Percentiles rank a stretch among this genome's conserved stretches.
Evolutionary conservation across 139 green algal species (phyloP).

Genomic region (Chlamydomonas eustigma): DNA sequence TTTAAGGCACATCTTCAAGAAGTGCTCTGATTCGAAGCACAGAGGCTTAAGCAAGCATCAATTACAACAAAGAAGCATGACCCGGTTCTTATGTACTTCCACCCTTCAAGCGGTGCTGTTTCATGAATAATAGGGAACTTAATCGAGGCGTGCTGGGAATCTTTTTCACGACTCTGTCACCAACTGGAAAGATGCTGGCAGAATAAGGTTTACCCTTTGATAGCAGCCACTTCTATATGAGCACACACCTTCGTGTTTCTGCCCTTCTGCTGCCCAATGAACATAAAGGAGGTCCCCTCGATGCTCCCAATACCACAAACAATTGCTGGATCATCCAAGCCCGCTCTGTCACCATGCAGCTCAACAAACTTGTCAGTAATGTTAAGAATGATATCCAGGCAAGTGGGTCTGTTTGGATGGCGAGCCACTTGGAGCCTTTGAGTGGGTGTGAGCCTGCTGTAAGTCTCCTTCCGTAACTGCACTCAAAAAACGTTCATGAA

Average conservation of each 20-base stretch:
- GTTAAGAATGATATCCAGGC: constrained; percentile 96
- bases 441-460: constrained; percentile 83
- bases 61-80: too few species aligned
- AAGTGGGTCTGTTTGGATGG: constrained; percentile 93
- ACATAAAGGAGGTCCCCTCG: constrained; percentile 90
- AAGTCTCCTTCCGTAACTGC: constrained; percentile 90
- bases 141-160: too few species aligned
- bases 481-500: too few species aligned
- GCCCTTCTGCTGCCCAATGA: constrained; percentile 97
- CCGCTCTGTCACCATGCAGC: constrained; percentile 91
- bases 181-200: too few species aligned
- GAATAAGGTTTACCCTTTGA: too few species aligned
- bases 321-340: constrained; percentile 90
- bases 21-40: too few species aligned
- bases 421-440: constrained; percentile 92
- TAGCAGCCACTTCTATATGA: not conserved
- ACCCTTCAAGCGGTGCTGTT: too few species aligned
- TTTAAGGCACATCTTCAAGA: too few species aligned
- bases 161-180: not conserved
- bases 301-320: constrained; percentile 92
- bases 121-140: too few species aligned
- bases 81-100: too few species aligned
- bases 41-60: too few species aligned
- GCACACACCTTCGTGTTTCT: constrained; percentile 89
- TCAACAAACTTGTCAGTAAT: constrained; percentile 96